Evolutionary conservation across 225 moss, liverwort and hornwort species (phyloP).

Genomic region (Thuidium tamariscinum): DNA sequence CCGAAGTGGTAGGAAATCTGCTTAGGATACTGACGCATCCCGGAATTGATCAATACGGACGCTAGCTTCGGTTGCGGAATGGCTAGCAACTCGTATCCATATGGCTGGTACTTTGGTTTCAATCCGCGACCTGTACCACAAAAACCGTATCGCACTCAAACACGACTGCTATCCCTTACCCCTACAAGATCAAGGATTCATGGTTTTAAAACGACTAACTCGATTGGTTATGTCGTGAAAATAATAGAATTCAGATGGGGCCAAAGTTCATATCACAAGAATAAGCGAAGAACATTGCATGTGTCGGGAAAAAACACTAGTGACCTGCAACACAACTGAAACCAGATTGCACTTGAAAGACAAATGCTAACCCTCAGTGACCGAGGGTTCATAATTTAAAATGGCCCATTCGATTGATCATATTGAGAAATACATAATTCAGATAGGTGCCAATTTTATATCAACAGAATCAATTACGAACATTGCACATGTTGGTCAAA

Average conservation of each 20-base stretch:
- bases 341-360: not conserved
- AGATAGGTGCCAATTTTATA: not conserved
- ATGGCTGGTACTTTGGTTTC: conserved; percentile 38
- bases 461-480: not conserved
- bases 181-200: not conserved
- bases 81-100: conserved; percentile 46
- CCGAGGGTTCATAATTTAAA: not conserved
- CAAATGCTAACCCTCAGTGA: not conserved
- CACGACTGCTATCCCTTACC: not conserved
- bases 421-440: not conserved
- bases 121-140: conserved; percentile 27
- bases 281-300: not conserved
- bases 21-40: conserved; percentile 12
- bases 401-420: not conserved
- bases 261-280: not conserved
- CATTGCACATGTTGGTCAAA: not conserved
- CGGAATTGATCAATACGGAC: conserved; percentile 37
- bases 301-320: not conserved
- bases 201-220: not conserved
- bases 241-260: too few relatives aligned
- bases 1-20: conserved; percentile 40
- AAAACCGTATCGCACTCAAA: not conserved
- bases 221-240: not conserved
- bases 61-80: conserved; percentile 43
- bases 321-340: not conserved